Percentiles rank a stretch among this genome's conserved stretches.
Conservation (phyloP, 164 flowering plant species). For the Vitis rupestris region DNA sequence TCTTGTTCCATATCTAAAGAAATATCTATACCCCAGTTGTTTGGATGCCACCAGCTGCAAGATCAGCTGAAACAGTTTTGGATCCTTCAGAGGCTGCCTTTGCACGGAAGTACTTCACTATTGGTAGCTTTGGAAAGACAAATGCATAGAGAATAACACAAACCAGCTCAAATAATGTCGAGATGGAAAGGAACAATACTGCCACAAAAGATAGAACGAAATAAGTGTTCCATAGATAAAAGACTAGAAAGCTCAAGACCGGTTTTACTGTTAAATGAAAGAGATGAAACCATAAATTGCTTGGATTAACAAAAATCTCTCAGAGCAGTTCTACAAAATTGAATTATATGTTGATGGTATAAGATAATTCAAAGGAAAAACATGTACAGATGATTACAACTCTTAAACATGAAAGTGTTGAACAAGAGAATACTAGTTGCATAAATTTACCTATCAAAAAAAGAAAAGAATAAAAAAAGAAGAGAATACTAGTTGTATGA, state of each 20-base stretch:
- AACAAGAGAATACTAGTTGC: too few relatives aligned
- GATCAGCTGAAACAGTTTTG: slow-evolving; percentile 75
- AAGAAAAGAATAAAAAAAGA: too few relatives aligned
- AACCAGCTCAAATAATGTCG: slow-evolving; percentile 51
- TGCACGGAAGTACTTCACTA: slow-evolving; percentile 66
- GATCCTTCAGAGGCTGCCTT: slow-evolving; percentile 87
- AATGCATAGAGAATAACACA: slow-evolving; percentile 67
- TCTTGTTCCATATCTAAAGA: neutral
- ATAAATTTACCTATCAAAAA: too few relatives aligned
- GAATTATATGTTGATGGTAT: too few relatives aligned
- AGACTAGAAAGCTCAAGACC: neutral
- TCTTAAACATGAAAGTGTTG: too few relatives aligned
- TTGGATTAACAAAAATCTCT: too few relatives aligned
- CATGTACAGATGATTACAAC: too few relatives aligned
- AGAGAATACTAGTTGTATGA: too few relatives aligned
- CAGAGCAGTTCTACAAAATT: too few relatives aligned
- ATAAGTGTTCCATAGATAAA: neutral
- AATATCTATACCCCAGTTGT: slow-evolving; percentile 15
- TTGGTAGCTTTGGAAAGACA: slow-evolving; percentile 63
- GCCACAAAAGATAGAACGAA: slow-evolving; percentile 17
- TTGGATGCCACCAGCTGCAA: slow-evolving; percentile 68
- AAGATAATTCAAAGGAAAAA: too few relatives aligned
- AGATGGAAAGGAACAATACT: slow-evolving; percentile 64
- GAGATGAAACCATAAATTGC: too few relatives aligned
- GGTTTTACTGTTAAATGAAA: too few relatives aligned